Percentiles rank a stretch among this genome's conserved stretches.
Evolutionary conservation across 371 early-diverging fungal genomes (phyloP).

Genomic region (Chytridiales sp.): DNA sequence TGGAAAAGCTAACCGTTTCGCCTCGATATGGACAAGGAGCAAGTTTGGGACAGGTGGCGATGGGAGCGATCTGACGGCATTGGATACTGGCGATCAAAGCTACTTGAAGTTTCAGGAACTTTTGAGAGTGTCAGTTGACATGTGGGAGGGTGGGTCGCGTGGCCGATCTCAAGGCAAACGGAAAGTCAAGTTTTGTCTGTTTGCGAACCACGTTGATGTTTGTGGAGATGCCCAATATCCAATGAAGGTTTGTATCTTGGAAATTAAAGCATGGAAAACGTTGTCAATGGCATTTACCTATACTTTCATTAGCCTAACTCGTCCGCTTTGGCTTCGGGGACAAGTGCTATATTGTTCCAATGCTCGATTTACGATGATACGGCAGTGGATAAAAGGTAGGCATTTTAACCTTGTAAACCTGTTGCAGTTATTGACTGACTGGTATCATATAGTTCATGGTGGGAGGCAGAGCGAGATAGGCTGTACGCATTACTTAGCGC

Average conservation of each 20-base stretch:
- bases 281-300: no score
- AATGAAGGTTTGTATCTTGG: no score
- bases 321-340: conserved; percentile 25
- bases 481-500: conserved; percentile 16
- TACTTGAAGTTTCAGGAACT: conserved; percentile 5
- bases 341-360: conserved; percentile 41
- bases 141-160: background rate
- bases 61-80: background rate
- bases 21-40: conserved; percentile 21
- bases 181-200: background rate
- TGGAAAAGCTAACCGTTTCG: conserved; percentile 11
- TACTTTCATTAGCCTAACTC: no score
- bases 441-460: conserved; percentile 10
- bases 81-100: background rate
- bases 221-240: conserved; percentile 4
- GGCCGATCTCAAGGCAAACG: background rate
- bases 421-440: background rate
- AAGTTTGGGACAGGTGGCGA: conserved; percentile 20
- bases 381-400: background rate
- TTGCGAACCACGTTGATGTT: conserved; percentile 7
- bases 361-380: conserved; percentile 16
- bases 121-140: background rate
- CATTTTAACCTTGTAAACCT: background rate
- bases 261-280: no score
- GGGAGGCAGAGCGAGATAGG: conserved; percentile 19